Base-by-base conservation (phyloP, 225 moss, liverwort and hornwort species). In the Anthoceros angustus region DNA sequence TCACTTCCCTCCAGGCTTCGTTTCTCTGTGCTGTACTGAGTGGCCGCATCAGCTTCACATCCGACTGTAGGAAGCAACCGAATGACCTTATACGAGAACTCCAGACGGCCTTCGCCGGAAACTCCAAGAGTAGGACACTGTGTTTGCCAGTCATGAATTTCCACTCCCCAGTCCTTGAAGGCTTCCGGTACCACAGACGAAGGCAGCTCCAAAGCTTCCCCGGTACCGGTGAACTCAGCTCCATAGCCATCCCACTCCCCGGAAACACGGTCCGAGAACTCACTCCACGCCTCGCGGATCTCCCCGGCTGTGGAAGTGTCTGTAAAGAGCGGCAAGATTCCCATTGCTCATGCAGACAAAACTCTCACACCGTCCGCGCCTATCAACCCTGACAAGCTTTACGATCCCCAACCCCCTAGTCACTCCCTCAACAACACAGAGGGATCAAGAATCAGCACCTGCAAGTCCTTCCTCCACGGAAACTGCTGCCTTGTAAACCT, bases 11-110 rank as follows among this genome's bases (percentile, higher is more conserved):
- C 62, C 10, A 49, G 41, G 67, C 84, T 80, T 55, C 75, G 70
- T 32, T 78, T 78, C 66, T 89, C 87, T 2, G 70, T 70, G 65
- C 83, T 78, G 62, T 81, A 75, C 11, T 75, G 72, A 20, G 85
- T 87, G 65, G 87, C 91, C 64, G 90, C 90, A 75, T 95, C 90
- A n/a, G 86, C 94, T 70, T 95, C 94, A 67, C 90, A 86, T 23
- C 88, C 90, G 24, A 91, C 94, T 5, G 88, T 91, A 2, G 94
- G 94, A 25, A 78, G 79, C 67, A 95, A 67, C 63, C 70, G 81
- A 18, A 86, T 78, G 40, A 83, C 72, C 75, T 80, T 91, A 69
- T 92, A 89, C 75, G 66, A 72, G 14, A 88, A 43, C 40, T 68
- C 79, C 62, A 32, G 12, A 32, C 32, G 32, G 32, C 32, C 32